Evolutionary conservation across 768 basidiomycete genomes (phyloP).

Genomic region (Termitomyces sp.): DNA sequence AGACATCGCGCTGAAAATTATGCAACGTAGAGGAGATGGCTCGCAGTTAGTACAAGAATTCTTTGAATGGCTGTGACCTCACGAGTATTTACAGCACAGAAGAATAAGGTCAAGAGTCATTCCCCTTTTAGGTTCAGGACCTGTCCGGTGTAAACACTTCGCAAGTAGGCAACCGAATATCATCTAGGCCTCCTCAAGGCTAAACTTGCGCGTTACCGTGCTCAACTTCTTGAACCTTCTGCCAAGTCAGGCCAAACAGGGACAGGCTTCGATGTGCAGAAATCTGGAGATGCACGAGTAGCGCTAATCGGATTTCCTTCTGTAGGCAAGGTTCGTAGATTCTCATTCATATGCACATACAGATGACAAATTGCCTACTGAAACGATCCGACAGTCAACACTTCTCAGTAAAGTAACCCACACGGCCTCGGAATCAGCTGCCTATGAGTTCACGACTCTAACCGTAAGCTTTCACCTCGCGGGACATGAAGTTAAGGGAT

Average conservation of each 20-base stretch:
- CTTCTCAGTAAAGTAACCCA: constrained; percentile 88
- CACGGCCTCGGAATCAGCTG: constrained; percentile 83
- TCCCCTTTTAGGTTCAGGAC: not conserved
- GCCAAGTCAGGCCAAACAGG: constrained; percentile 78
- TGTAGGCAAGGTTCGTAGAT: constrained; percentile 66
- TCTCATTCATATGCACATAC: not conserved
- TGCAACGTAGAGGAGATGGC: constrained; percentile 84
- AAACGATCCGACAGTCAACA: constrained; percentile 56
- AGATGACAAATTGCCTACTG: not conserved
- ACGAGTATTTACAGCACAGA: constrained; percentile 58
- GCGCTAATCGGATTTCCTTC: constrained; percentile 95
- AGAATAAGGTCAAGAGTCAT: constrained; percentile 70
- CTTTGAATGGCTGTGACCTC: constrained; percentile 1
- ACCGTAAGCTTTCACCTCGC: constrained; percentile 46
- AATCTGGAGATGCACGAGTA: constrained; percentile 81
- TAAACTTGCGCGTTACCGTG: constrained; percentile 90
- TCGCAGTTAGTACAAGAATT: constrained; percentile 59
- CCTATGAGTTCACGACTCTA: constrained; percentile 94
- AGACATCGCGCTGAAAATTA: not conserved
- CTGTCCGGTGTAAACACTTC: constrained; percentile 9
- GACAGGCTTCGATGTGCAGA: constrained; percentile 82
- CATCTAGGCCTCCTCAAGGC: constrained; percentile 92
- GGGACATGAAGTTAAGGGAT: not conserved
- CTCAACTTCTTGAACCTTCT: constrained; percentile 89
- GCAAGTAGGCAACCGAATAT: constrained; percentile 81